A percentile compares a stretch with the other conserved stretches of the same genome.
These are phyloP conservation scores for Debaryomyces nepalensis DNA, from an alignment of 1,139 yeast species.

Conservation along the genomic window DNA sequence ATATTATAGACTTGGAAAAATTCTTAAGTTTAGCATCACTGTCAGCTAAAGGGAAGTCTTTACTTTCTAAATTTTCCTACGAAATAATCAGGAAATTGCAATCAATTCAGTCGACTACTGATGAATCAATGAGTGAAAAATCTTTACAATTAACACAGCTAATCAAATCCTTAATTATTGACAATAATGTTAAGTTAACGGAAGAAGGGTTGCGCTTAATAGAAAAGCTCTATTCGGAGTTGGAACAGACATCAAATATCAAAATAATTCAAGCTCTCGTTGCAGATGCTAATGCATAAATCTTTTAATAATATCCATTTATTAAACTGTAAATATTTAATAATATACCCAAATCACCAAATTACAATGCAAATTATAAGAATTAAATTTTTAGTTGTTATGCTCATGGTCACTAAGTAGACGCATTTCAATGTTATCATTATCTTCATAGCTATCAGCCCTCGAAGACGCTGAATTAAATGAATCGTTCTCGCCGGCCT, in stretches of 20 bases:
- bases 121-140: constrained; percentile 11
- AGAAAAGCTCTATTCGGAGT: constrained; percentile 6
- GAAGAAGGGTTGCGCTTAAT: constrained; percentile 13
- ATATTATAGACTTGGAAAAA: constrained; percentile 36
- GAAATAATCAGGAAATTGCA: constrained; percentile 22
- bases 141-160: constrained; percentile 26
- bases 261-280: neutral
- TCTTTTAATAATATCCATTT: neutral
- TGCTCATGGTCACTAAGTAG: constrained; percentile 5
- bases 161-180: constrained; percentile 19
- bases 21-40: constrained; percentile 29
- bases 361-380: constrained; percentile 1
- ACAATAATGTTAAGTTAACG: constrained; percentile 17
- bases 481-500: constrained; percentile 24
- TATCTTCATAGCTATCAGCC: constrained; percentile 1
- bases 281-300: neutral
- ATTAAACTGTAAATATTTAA: constrained; percentile 5
- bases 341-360: constrained; percentile 5
- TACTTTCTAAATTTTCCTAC: constrained; percentile 21
- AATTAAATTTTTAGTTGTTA: neutral
- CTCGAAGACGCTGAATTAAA: constrained; percentile 21
- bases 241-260: constrained; percentile 1
- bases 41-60: constrained; percentile 14
- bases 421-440: constrained; percentile 6
- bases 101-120: constrained; percentile 18